Percentiles rank a stretch among this genome's conserved stretches.
phyloP scores from a whole-genome alignment of 23 red algal species.

The Agarophyton chilense region DNA sequence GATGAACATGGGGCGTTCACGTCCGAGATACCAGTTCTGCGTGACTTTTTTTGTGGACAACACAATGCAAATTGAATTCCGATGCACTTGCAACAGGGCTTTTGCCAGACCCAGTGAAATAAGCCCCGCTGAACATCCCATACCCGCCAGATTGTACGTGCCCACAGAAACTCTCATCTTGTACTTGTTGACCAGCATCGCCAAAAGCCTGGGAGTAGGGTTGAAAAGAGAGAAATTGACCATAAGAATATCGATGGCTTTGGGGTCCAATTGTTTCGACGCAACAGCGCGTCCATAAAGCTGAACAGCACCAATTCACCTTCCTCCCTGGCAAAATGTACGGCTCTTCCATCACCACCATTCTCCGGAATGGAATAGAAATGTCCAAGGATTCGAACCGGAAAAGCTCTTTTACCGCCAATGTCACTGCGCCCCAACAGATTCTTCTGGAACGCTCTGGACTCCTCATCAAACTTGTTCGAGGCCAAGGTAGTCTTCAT shows the following conservation, averaged over 20 bases:
- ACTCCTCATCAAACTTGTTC: conserved; percentile 82
- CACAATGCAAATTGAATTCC: conserved; percentile 69
- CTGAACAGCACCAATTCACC: conserved; percentile 93
- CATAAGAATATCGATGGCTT: conserved; percentile 86
- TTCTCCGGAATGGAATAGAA: conserved; percentile 70
- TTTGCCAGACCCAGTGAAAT: conserved; percentile 89
- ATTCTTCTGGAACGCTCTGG: conserved; percentile 83
- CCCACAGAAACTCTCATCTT: conserved; percentile 81
- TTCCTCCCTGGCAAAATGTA: conserved; percentile 87
- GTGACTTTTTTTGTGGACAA: conserved; percentile 98
- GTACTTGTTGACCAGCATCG: conserved; percentile 99
- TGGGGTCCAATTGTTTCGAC: conserved; percentile 64
- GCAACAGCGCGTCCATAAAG: conserved; percentile 69
- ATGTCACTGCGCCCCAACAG: conserved; percentile 81
- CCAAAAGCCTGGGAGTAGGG: conserved; percentile 89
- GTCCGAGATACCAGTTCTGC: conserved; percentile 98
- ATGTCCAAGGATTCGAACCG: conserved; percentile 73
- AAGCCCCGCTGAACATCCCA: conserved; percentile 95
- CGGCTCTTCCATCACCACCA: conserved; percentile 62
- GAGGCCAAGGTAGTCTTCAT: conserved; percentile 58
- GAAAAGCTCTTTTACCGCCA: conserved; percentile 80
- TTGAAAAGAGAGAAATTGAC: conserved; percentile 97
- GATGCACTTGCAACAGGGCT: conserved; percentile 86
- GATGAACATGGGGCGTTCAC: conserved; percentile 91
- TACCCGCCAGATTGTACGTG: conserved; percentile 93